Base-by-base conservation (phyloP, 2,329 filamentous ascomycete genomes). In the Xylariales sp. region DNA sequence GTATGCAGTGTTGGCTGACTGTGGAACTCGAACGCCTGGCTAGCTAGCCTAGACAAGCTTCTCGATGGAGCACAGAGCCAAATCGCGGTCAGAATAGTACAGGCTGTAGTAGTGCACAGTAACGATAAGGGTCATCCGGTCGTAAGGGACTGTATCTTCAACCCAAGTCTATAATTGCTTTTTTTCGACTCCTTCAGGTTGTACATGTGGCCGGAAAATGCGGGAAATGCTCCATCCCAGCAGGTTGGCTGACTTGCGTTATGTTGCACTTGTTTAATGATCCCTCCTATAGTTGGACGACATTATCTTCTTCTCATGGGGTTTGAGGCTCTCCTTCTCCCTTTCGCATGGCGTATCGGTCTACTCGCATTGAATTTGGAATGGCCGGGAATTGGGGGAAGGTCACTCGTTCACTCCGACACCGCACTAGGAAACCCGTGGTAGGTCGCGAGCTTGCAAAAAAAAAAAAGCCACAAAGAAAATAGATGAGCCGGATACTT, bases 241-340 rank as follows among this genome's bases (percentile, higher is more conserved):
- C 52, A 55, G n/a, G 49, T 48, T 65, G 32, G 62, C 68, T 65
- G 63, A 69, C 65, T 65, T 61, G 65, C 63, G 65, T 65, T 48
- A 56, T 63, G 58, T 61, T 61, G 68, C 52, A 65, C 55, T 59
- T 63, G 39, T 62, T 63, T 32, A 60, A 54, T 60, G 50, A 50
- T 43, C 54, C 58, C 54, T 61, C 65, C 62, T 58, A 39, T 65
- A 54, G 54, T 64, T 55, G 53, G 58, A 65, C 41, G 41, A 48
- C 45, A 53, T 46, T 18, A 55, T 65, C 45, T 45, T 36, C 41
- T 48, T 49, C 53, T 52, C 62, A 54, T 49, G n/a, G n/a, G 28
- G 10, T 53, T 53, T 49, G 59, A 54, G 50, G 48, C 65, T 60
- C 50, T 57, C 12, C 48, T 62, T 60, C 45, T 57, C 12, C 48